These are phyloP conservation scores for Mycena maculata DNA, from an alignment of 768 basidiomycete genomes.

Conservation along the genomic window DNA sequence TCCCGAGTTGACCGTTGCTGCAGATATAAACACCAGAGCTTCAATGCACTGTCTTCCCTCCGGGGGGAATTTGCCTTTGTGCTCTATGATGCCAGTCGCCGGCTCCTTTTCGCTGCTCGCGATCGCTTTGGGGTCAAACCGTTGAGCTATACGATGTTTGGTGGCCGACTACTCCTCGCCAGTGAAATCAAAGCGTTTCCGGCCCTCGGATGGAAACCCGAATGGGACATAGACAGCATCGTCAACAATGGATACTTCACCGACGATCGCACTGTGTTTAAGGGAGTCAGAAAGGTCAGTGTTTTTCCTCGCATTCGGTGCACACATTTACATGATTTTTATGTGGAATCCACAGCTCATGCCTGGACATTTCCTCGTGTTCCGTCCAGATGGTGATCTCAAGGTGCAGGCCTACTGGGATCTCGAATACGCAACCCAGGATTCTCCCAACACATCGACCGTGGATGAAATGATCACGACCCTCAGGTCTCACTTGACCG, in stretches of 20 bases:
- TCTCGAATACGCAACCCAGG: neutral
- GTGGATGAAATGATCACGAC: conserved; percentile 7
- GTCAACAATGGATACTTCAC: conserved; percentile 19
- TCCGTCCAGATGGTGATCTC: conserved; percentile 14
- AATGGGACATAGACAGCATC: conserved; percentile 33
- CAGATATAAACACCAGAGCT: conserved; percentile 27
- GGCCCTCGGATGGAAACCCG: conserved; percentile 25
- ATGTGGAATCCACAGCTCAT: conserved; percentile 4
- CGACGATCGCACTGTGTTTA: conserved; percentile 27
- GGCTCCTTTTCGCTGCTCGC: conserved; percentile 26
- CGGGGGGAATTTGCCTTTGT: conserved; percentile 36
- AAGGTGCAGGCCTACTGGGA: conserved; percentile 29
- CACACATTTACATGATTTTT: neutral
- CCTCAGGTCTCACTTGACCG: neutral
- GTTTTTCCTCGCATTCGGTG: neutral
- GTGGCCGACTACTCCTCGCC: conserved; percentile 19
- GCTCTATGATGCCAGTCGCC: conserved; percentile 20
- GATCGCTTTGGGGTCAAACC: conserved; percentile 36
- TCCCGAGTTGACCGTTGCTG: neutral
- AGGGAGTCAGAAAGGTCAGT: conserved; percentile 25
- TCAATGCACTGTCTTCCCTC: conserved; percentile 12
- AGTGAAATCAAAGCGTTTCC: conserved; percentile 33
- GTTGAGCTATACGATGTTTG: conserved; percentile 22
- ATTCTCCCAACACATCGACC: neutral
- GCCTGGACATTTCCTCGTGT: conserved; percentile 16